Percentiles rank a stretch among this genome's conserved stretches.
phyloP scores from a whole-genome alignment of 768 basidiomycete genomes.

The Hydnum rufescens region DNA sequence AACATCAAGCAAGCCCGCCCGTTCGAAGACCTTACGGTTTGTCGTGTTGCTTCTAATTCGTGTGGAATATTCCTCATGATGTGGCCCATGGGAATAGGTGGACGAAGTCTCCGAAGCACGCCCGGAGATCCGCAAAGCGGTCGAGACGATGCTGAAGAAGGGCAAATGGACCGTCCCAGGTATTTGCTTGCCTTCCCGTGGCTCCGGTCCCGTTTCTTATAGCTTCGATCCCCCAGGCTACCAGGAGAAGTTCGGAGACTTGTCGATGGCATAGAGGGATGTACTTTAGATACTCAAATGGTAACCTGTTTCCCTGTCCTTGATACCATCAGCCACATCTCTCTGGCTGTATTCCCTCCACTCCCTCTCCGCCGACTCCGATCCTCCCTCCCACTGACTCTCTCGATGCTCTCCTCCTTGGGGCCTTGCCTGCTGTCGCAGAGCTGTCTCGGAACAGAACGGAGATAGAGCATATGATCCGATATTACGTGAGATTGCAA shows the following conservation, averaged over 20 bases:
- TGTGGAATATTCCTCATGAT: no score
- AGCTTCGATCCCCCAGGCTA: slow-evolving; percentile 30
- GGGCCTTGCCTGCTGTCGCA: no score
- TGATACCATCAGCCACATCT: no score
- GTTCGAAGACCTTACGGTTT: slow-evolving; percentile 87
- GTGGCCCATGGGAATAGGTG: no score
- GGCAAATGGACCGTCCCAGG: slow-evolving; percentile 98
- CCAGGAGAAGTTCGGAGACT: slow-evolving; percentile 94
- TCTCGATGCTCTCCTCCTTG: no score
- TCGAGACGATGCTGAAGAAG: slow-evolving; percentile 90
- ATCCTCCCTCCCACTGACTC: no score
- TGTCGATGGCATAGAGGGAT: slow-evolving; percentile 31
- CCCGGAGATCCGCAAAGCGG: slow-evolving; percentile 76
- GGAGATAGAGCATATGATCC: no score
- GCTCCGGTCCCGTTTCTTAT: slow-evolving; percentile 5
- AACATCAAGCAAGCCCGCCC: slow-evolving; percentile 97
- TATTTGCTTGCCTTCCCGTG: slow-evolving; percentile 17
- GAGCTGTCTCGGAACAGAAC: no score
- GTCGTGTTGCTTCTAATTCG: slow-evolving; percentile 16
- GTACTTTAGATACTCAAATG: background rate
- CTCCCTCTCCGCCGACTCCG: no score
- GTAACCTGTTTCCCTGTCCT: background rate
- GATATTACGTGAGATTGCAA: no score
- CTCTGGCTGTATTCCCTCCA: no score
- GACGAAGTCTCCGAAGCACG: slow-evolving; percentile 83